phyloP scores from a whole-genome alignment of 352 stramenopile genomes.

The Thalassiosira hispida region DNA sequence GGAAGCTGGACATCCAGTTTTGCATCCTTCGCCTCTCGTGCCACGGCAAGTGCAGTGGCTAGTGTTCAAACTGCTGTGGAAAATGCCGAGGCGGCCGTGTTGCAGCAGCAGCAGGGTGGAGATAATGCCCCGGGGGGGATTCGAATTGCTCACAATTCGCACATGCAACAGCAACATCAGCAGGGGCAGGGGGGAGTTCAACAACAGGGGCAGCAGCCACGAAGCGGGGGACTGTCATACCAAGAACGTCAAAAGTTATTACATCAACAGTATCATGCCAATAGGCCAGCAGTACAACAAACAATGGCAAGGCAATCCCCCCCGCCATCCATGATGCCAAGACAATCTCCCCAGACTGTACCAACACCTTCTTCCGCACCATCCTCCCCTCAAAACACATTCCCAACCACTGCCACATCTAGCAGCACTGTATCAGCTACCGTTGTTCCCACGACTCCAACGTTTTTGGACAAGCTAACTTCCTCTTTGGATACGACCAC shows the following conservation, averaged over 20 bases:
- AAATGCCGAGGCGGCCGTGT: constrained; percentile 25
- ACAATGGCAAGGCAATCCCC: not conserved
- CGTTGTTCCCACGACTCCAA: not conserved
- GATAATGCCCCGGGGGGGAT: not conserved
- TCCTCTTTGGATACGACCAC: constrained; percentile 25
- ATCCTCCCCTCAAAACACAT: not conserved
- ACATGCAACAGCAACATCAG: not conserved
- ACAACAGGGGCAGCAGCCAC: not conserved
- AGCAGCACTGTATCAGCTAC: not conserved
- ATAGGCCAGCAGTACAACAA: constrained; percentile 7
- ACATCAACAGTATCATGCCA: constrained; percentile 34
- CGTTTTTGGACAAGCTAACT: constrained; percentile 45
- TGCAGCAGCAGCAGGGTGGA: constrained; percentile 2
- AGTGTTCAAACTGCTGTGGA: constrained; percentile 29
- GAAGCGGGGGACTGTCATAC: constrained; percentile 6
- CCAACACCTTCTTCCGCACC: not conserved
- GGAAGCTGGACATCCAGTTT: constrained; percentile 38
- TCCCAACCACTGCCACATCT: not conserved
- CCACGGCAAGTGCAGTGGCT: constrained; percentile 17
- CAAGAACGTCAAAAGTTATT: constrained; percentile 30
- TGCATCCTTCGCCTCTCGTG: constrained; percentile 36
- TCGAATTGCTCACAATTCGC: not conserved
- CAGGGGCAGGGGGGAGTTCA: not conserved
- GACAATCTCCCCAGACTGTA: not conserved
- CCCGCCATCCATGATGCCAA: not conserved